These are phyloP conservation scores for Hygrophorus pudorinus DNA, from an alignment of 768 basidiomycete species.

Conservation along the genomic window DNA sequence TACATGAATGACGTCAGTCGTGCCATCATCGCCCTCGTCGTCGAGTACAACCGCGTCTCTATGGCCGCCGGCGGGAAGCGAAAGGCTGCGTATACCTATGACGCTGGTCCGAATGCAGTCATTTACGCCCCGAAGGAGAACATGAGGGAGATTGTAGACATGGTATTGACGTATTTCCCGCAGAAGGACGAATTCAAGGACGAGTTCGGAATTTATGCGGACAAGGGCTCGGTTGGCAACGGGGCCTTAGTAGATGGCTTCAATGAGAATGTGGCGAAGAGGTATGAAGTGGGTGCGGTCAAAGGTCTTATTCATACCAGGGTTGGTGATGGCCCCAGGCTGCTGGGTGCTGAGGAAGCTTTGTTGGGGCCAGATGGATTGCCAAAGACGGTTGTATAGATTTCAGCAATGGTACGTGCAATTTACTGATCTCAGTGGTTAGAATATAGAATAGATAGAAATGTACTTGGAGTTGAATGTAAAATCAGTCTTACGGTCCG, in stretches of 20 bases:
- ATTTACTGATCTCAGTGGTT: neutral
- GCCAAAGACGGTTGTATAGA: constrained; percentile 37
- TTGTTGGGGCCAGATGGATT: constrained; percentile 62
- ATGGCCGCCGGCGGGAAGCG: constrained; percentile 42
- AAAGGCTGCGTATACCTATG: constrained; percentile 97
- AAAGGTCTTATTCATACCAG: constrained; percentile 86
- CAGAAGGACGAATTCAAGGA: constrained; percentile 71
- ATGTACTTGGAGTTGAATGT: neutral
- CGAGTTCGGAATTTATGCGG: constrained; percentile 52
- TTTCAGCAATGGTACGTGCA: neutral
- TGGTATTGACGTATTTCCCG: constrained; percentile 83
- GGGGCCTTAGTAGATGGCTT: constrained; percentile 61
- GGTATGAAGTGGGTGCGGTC: constrained; percentile 67
- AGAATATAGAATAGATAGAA: no score
- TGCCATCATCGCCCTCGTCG: constrained; percentile 85
- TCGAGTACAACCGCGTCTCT: constrained; percentile 84
- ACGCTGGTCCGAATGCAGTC: constrained; percentile 97
- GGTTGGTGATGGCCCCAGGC: constrained; percentile 86
- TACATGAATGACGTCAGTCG: constrained; percentile 97
- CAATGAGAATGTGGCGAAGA: constrained; percentile 67
- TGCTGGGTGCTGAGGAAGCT: constrained; percentile 49
- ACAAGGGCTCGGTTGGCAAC: constrained; percentile 24
- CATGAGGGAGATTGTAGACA: constrained; percentile 64
- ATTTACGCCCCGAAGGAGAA: constrained; percentile 81
- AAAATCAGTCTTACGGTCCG: no score